Evolutionary conservation across 192 early-diverging fungal species (phyloP), one percentile per base, ranked within the genome.

Genomic region (Coemansia asiatica): DNA sequence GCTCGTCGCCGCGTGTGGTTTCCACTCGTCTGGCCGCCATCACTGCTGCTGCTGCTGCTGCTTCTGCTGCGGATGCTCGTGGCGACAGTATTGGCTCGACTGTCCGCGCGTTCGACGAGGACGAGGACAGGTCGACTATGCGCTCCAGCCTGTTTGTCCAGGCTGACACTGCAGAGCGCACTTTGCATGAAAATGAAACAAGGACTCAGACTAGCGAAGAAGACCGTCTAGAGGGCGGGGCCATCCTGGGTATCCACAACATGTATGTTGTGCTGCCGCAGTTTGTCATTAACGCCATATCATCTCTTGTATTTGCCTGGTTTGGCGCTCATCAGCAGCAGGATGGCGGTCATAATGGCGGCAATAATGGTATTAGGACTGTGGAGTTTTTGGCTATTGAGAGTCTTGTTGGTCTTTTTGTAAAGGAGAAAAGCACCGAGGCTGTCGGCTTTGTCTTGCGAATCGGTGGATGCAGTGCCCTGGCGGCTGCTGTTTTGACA

Each of bases 191-290:
- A n/a, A 55, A 55, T 27, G 53, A 55, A 28, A 28, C 28, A 13
- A 55, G 57, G 49, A 48, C 47, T 2, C 44, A 22, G 26, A 47
- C 18, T 5, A 23, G 22, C 25, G 26, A 21, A 9, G 23, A 38
- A n/a, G 22, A 27, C 40, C 25, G 36, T 19, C 66, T 75, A 35
- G 79, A 75, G 19, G 86, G 90, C 0, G 91, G 91, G 9, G 83
- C 92, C 56, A 86, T 95, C 9, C 75, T 97, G 36, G 97, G 95
- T 0, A 94, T 99, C 28, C 94, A 96, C 74, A 99, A 99, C 71
- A 92, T 97, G 83, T 97, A 95, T 67, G 92, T 98, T 68, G 93
- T 95, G 16, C 74, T 96, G 26, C 97, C 97, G 29, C 97, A 98
- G 79, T 94, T 98, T 79, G 81, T 88, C 0, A 88, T 81, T 51